Evolutionary conservation across 352 stramenopile species (phyloP), one percentile per base, ranked within the genome.

Genomic region (Globisporangium recalcitrans): DNA sequence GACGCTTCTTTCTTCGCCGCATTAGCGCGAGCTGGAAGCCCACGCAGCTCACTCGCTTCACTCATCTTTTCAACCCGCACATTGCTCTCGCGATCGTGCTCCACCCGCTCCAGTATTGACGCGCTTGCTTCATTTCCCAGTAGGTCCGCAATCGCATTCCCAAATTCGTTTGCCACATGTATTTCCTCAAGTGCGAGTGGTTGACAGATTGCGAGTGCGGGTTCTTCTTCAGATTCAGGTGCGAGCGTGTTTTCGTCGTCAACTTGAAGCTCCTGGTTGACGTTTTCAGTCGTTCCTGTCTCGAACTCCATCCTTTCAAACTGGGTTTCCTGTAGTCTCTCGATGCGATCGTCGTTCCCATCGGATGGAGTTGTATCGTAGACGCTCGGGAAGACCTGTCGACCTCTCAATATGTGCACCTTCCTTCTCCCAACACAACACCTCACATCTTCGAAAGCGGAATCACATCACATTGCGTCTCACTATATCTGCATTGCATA

Each of bases 1-100:
- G 85, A 85, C 64, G 84, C 76, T 13, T 66, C 47, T 22, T 77
- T 73, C 47, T 79, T 75, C 14, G 48, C 26, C 24, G 58, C 29
- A 47, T 69, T 55, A 14, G 68, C 44, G 11, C 26, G 34, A 66
- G 48, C 14, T 26, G 44, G 16, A 49, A 2, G 32, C 22, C 31
- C 24, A 29, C 7, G 16, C 34, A 38, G 16, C 36, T 16, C 48
- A 26, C 7, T 52, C 7, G 8, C 5, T 48, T 16, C 6, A 21
- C 31, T 40, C 31, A 22, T 21, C 22, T 13, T 6, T 4, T 24
- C 21, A 14, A 31, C 24, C 36, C 42, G 27, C 56, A 44, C 3
- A 14, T 27, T 19, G 22, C 14, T 52, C 32, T 48, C 34, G 16
- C 1, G 14, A 21, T 24, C 10, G 16, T 36, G 34, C 21, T 34